Conservation (phyloP, 345 rosid genomes). For the Citrus glauca region DNA sequence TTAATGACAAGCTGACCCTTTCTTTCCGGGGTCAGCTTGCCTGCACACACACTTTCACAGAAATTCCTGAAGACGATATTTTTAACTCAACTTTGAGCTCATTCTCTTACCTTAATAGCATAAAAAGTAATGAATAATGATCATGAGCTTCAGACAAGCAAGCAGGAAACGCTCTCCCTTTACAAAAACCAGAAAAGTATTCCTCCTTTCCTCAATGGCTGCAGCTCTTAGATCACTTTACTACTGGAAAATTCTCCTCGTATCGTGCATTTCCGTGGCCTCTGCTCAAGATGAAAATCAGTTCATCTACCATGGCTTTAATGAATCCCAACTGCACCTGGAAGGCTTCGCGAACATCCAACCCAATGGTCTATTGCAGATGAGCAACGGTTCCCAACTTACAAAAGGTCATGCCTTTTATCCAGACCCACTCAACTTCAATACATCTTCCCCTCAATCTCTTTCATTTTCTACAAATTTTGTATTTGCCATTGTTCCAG, state of each 20-base stretch:
- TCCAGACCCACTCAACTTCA: neutral
- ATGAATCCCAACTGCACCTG: neutral
- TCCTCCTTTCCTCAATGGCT: constrained; percentile 18
- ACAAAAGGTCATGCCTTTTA: constrained; percentile 6
- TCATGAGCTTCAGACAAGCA: neutral
- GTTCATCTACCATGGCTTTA: constrained; percentile 12
- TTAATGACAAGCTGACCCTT: neutral
- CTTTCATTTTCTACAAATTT: constrained; percentile 38
- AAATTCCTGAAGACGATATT: neutral
- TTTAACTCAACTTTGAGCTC: too few relatives aligned
- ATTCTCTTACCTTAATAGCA: neutral
- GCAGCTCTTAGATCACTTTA: constrained; percentile 22
- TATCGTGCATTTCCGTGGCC: neutral
- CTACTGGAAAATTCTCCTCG: constrained; percentile 5
- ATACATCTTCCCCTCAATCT: constrained; percentile 5
- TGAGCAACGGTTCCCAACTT: constrained; percentile 39
- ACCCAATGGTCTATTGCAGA: constrained; percentile 50
- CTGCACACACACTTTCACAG: neutral
- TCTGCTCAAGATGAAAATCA: neutral
- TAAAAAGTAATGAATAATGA: neutral
- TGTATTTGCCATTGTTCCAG: constrained; percentile 26
- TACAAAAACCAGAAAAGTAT: neutral
- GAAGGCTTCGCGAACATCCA: constrained; percentile 19
- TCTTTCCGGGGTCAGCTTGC: neutral
- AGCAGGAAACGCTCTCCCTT: neutral